Conservation (phyloP, 148 eudicot genomes). For the Tetragonia tetragonoides region DNA sequence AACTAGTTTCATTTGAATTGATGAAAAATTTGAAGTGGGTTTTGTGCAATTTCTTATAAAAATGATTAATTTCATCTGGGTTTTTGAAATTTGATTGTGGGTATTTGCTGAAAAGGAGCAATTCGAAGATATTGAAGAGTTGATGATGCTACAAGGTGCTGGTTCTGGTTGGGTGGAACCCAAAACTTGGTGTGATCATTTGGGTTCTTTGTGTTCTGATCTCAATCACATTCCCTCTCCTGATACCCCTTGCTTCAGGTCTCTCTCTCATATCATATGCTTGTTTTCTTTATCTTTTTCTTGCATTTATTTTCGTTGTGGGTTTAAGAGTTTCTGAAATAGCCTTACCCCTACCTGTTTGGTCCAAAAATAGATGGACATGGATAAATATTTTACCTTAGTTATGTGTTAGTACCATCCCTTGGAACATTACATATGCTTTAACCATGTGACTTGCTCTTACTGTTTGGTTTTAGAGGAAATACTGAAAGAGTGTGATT, state of each 20-base stretch:
- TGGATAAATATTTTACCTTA: no score
- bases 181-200: conserved; percentile 42
- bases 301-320: no score
- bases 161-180: conserved; percentile 54
- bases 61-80: neutral
- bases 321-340: no score
- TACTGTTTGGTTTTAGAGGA: neutral
- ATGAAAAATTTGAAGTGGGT: neutral
- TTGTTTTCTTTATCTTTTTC: neutral
- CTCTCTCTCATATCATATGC: neutral
- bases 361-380: no score
- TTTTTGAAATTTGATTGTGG: neutral
- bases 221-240: conserved; percentile 38
- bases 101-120: neutral
- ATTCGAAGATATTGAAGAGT: conserved; percentile 27
- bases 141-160: conserved; percentile 26
- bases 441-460: no score
- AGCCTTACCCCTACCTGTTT: no score
- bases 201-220: conserved; percentile 32
- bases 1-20: neutral
- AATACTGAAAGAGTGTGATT: no score
- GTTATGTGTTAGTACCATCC: no score
- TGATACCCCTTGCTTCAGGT: conserved; percentile 43
- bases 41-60: neutral
- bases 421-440: neutral